These are phyloP conservation scores for Teratosphaeria epicoccoides DNA, from an alignment of 2,329 filamentous ascomycete species.

Conservation along the genomic window DNA sequence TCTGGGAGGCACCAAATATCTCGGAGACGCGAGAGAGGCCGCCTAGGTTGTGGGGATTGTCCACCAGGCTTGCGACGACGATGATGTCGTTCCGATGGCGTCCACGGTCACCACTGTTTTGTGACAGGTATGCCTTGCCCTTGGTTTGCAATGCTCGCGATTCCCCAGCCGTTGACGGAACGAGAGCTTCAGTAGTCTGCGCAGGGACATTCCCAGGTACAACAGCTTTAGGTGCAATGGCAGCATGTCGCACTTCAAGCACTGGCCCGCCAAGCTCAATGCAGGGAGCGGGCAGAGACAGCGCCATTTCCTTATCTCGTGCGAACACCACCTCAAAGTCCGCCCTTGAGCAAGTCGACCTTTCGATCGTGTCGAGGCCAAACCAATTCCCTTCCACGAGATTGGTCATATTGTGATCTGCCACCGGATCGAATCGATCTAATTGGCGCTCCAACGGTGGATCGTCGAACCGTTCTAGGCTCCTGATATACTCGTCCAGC, in stretches of 20 bases:
- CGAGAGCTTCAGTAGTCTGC: background rate
- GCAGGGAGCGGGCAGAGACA: constrained; percentile 5
- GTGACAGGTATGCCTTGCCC: constrained; percentile 33
- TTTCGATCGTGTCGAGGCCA: constrained; percentile 32
- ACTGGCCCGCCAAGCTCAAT: constrained; percentile 24
- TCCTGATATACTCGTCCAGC: constrained; percentile 34
- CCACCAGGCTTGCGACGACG: constrained; percentile 41
- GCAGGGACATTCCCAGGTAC: background rate
- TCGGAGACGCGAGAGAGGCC: constrained; percentile 41
- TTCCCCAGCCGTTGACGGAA: constrained; percentile 6
- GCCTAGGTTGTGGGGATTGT: constrained; percentile 41
- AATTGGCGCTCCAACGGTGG: constrained; percentile 29
- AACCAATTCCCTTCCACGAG: constrained; percentile 38
- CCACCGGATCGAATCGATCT: constrained; percentile 32
- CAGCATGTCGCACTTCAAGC: background rate
- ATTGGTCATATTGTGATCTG: constrained; percentile 33
- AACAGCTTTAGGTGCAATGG: background rate
- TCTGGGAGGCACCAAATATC: constrained; percentile 38
- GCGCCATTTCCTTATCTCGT: constrained; percentile 12
- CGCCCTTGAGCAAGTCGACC: constrained; percentile 23
- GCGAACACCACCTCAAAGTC: constrained; percentile 32
- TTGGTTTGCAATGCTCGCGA: constrained; percentile 40
- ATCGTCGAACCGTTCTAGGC: constrained; percentile 33
- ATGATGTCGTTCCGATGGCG: constrained; percentile 29
- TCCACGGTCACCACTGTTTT: constrained; percentile 17